Base-by-base conservation (phyloP, 2,329 filamentous ascomycete species). In the Aspergillus versicolor region DNA sequence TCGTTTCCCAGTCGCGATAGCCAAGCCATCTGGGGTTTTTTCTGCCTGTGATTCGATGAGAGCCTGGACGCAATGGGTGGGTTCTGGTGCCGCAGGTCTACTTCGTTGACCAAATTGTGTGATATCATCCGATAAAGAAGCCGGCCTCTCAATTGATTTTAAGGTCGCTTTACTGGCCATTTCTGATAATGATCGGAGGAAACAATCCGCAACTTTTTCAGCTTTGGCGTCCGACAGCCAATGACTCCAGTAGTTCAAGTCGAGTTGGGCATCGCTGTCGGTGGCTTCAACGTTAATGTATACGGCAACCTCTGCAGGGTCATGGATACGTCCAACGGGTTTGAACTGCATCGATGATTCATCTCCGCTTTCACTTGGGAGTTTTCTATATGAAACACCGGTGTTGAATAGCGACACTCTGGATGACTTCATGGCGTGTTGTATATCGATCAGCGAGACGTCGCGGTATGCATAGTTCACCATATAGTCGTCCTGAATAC, bases 271-370 rank as follows among this genome's bases (percentile, higher is more conserved):
- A 32, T 69, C 61, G 3, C 66, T 65, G 15, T 80, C 77, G 5
- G 73, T 71, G 2, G 77, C 74, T 56, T 81, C 79, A 21, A 81
- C 75, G 49, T 81, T 81, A 52, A 81, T 65, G n/a, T 75, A 79
- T 0, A 81, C 70, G 1, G 75, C 73, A 56, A 79, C 78, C 61
- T 81, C 79, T 1, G 78, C 79, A 0, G 79, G 79, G 52, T 81
- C 79, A 56, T 81, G 70, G 27, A 76, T 75, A 4, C 68, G 65
- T 13, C 67, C 68, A 19, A 68, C 61, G 64, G 79, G 75, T 1
- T 69, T 61, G 41, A 80, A 73, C 1, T 30, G 8, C 9, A 17
- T 69, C 62, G 0, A 80, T 70, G 3, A 65, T 63, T 60, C 1
- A 56, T 54, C 2, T 62, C 58, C 11, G 27, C 27, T 30, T 4